phyloP scores from a whole-genome alignment of 148 eudicot species.

The Dysphania ambrosioides region DNA sequence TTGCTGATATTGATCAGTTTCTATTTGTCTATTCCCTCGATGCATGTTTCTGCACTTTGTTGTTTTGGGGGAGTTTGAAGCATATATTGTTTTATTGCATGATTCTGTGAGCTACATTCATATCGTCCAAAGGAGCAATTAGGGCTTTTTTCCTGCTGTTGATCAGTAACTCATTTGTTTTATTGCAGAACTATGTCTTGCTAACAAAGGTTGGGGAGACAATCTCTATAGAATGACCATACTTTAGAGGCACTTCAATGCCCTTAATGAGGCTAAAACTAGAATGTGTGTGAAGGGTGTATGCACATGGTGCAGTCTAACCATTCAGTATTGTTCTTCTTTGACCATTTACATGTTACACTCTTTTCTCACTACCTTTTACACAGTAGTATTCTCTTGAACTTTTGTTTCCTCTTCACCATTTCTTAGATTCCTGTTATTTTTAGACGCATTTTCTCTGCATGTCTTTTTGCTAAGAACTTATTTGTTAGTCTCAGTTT shows the following conservation, averaged over 20 bases:
- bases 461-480: too few relatives aligned
- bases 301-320: not conserved
- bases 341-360: not conserved
- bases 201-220: not conserved
- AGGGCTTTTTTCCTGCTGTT: not conserved
- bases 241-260: not conserved
- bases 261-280: not conserved
- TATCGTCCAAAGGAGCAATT: not conserved
- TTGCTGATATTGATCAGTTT: constrained; percentile 4
- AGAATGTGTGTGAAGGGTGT: not conserved
- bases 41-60: not conserved
- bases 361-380: not conserved
- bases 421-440: too few relatives aligned
- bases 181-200: not conserved
- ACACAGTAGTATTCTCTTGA: not conserved
- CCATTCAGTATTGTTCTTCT: not conserved
- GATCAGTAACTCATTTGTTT: not conserved
- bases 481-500: not conserved
- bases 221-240: not conserved
- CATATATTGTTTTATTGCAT: too few relatives aligned
- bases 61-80: too few relatives aligned
- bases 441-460: too few relatives aligned
- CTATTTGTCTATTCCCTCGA: not conserved
- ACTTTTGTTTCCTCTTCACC: not conserved
- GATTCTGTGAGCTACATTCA: too few relatives aligned